Evolutionary conservation across 2,329 filamentous ascomycete species (phyloP), one percentile per base, ranked within the genome.

Genomic region (Zymoseptoria pseudotritici): DNA sequence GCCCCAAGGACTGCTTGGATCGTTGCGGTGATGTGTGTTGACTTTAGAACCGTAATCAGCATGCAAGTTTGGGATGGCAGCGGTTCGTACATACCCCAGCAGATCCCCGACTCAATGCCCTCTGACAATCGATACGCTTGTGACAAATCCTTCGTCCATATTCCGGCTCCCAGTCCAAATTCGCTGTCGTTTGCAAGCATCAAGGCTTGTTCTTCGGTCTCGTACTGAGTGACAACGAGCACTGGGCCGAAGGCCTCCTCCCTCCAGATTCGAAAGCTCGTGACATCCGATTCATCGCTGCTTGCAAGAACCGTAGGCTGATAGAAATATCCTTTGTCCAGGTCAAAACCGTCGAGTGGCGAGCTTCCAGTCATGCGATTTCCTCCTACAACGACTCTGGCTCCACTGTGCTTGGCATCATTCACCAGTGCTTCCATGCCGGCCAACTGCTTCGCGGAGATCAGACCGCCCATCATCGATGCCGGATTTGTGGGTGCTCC

Each of bases 1-100:
- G 24, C 87, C 87, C 86, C 87, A 87, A 0, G 87, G 85, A 60
- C 85, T 86, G 65, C 85, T 86, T 0, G 87, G 86, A 65, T 89
- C 87, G 65, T 89, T 90, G 36, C 86, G 80, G 69, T 90, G 86
- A 72, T 90, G 86, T 0, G 75, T 79, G 63, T 79, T 82, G 17
- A 75, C 71, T 22, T 22, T 70, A 53, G 17, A 24, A 78, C 29
- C 42, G 42, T 54, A 21, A 24, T 50, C 2, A 52, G 20, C 50
- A 52, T 21, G 17, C 20, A 21, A 7, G 8, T 56, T 4, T 4
- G 13, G 4, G 7, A 2, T 17, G 13, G 9, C n/a, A 19, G 13
- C 7, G 17, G 11, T 9, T 2, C 21, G 2, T 4, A 60, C 61
- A 54, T 22, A 63, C 80, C 82, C 77, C 86, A 87, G 8, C 89